A percentile compares a stretch with the other conserved stretches of the same genome.
Conservation (phyloP, 2,329 filamentous ascomycete species). For the Rachicladosporium sp. region DNA sequence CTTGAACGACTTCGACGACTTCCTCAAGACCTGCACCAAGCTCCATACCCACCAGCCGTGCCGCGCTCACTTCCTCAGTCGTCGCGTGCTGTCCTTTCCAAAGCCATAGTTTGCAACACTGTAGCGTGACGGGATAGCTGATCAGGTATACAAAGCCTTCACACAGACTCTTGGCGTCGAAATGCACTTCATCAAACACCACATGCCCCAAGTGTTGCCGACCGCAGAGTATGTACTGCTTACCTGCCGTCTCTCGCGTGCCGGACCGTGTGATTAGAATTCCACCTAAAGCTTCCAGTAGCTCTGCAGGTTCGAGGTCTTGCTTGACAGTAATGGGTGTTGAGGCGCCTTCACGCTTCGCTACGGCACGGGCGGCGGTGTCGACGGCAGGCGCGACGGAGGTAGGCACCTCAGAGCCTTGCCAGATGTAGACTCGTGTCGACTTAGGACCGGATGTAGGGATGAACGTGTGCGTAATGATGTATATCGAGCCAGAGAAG, state of each 20-base stretch:
- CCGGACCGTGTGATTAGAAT: conserved; percentile 76
- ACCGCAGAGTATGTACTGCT: conserved; percentile 81
- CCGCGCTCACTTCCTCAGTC: conserved; percentile 77
- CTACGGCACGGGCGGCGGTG: conserved; percentile 1
- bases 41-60: conserved; percentile 80
- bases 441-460: conserved; percentile 46
- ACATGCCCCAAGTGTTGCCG: conserved; percentile 76
- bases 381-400: background rate
- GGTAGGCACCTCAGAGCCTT: conserved; percentile 49
- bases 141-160: conserved; percentile 84
- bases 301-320: conserved; percentile 56
- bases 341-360: conserved; percentile 2
- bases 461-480: conserved; percentile 68
- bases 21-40: conserved; percentile 87
- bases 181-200: conserved; percentile 86
- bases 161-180: conserved; percentile 60
- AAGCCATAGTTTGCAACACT: conserved; percentile 60
- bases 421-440: conserved; percentile 79
- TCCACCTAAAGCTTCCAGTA: conserved; percentile 80
- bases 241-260: conserved; percentile 48
- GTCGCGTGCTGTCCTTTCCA: conserved; percentile 89
- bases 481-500: conserved; percentile 82
- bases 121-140: conserved; percentile 42
- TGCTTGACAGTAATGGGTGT: conserved; percentile 7
- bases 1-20: conserved; percentile 74